Evolutionary conservation across 208 protist genomes (phyloP).

Genomic region (Acanthamoeba royreba): DNA sequence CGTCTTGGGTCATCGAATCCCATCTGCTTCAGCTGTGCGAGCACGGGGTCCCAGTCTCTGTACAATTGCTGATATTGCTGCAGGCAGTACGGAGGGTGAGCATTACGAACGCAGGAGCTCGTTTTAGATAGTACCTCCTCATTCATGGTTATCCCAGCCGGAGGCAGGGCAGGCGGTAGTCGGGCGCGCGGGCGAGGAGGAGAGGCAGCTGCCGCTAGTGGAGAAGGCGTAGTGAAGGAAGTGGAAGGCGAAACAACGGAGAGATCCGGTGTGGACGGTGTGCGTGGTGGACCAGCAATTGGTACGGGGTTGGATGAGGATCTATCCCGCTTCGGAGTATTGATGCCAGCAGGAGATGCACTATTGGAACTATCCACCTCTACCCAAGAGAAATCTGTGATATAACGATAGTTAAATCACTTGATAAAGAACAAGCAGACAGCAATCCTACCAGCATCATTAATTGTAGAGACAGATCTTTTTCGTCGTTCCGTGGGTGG

Average conservation of each 20-base stretch:
- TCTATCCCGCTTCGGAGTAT: neutral
- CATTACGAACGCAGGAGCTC: too few relatives aligned
- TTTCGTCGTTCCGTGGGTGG: neutral
- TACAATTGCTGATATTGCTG: conserved; percentile 13
- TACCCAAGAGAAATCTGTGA: neutral
- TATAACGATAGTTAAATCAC: too few relatives aligned
- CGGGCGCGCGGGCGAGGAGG: neutral
- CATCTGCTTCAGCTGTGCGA: neutral
- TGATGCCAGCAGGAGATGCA: too few relatives aligned
- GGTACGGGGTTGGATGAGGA: neutral
- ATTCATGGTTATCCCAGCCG: neutral
- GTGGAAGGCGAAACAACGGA: neutral
- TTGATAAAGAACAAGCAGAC: too few relatives aligned
- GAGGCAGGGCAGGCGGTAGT: neutral
- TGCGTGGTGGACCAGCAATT: neutral
- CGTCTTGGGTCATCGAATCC: neutral
- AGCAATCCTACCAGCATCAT: neutral
- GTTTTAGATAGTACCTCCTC: neutral
- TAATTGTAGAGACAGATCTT: neutral
- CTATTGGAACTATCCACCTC: neutral
- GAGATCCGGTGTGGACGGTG: neutral
- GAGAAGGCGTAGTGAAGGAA: neutral
- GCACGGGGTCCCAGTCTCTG: neutral
- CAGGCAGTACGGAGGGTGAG: too few relatives aligned
- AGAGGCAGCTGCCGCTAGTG: too few relatives aligned